phyloP scores from a whole-genome alignment of 139 green algal genomes.

The Desmodesmus armatus region DNA sequence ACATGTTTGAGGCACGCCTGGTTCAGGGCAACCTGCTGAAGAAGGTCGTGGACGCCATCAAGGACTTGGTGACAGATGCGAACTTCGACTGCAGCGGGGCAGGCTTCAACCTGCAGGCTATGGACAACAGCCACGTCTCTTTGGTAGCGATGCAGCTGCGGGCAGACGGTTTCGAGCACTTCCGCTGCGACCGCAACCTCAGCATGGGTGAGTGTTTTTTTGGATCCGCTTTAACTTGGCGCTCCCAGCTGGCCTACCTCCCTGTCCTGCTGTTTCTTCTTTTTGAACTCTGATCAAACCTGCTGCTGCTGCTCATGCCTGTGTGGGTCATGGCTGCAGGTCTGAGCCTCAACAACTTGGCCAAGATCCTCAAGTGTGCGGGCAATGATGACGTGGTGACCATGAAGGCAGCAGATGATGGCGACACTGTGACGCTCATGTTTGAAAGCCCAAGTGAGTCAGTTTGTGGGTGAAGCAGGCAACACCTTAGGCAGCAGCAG shows the following conservation, averaged over 20 bases:
- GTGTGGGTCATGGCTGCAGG: slow-evolving; percentile 55
- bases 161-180: slow-evolving; percentile 98
- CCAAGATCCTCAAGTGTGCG: slow-evolving; percentile 99
- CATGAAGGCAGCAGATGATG: slow-evolving; percentile 95
- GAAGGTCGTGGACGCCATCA: slow-evolving; percentile 96
- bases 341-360: slow-evolving; percentile 95
- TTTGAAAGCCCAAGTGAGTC: slow-evolving; percentile 83
- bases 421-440: slow-evolving; percentile 96
- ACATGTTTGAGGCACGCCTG: slow-evolving; percentile 88
- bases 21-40: slow-evolving; percentile 81
- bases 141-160: slow-evolving; percentile 89
- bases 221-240: not conserved
- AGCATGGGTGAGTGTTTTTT: slow-evolving; percentile 75
- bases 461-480: not conserved
- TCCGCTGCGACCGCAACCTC: slow-evolving; percentile 92
- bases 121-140: slow-evolving; percentile 98
- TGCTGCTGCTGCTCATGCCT: slow-evolving; percentile 9
- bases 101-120: slow-evolving; percentile 92
- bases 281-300: too few relatives aligned
- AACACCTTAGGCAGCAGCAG: not conserved
- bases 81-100: slow-evolving; percentile 95
- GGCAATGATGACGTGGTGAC: slow-evolving; percentile 97
- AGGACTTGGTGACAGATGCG: slow-evolving; percentile 97
- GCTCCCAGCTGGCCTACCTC: not conserved
- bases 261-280: not conserved